These are phyloP conservation scores for Pyrus pyrifolia DNA, from an alignment of 306 rosid genomes.

Conservation along the genomic window DNA sequence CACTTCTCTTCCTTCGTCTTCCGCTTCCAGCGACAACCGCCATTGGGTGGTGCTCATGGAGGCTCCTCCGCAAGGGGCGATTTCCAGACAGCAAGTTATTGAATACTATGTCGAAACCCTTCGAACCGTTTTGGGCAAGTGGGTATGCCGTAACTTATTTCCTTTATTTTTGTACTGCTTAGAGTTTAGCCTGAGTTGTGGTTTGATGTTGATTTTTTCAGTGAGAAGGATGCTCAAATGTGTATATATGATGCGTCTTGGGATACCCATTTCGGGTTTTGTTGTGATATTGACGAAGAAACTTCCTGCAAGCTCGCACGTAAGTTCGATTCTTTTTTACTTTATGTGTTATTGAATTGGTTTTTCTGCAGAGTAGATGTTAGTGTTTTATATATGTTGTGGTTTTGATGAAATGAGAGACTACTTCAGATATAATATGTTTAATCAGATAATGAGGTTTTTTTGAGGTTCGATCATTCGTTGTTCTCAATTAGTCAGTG, in stretches of 20 bases:
- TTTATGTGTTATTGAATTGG: background rate
- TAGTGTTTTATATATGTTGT: background rate
- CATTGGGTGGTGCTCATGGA: constrained; percentile 74
- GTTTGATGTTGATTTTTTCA: constrained; percentile 25
- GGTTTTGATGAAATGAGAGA: background rate
- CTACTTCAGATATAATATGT: background rate
- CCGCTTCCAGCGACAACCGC: constrained; percentile 37
- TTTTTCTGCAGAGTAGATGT: background rate
- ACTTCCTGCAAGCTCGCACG: constrained; percentile 53
- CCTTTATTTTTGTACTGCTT: background rate
- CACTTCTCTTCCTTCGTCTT: constrained; percentile 25
- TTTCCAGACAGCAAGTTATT: constrained; percentile 42
- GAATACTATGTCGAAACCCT: constrained; percentile 54
- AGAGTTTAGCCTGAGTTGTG: constrained; percentile 6
- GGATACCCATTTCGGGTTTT: constrained; percentile 55
- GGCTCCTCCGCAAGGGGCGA: constrained; percentile 37
- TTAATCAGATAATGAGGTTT: background rate
- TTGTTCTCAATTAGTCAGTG: background rate
- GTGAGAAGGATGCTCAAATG: constrained; percentile 80
- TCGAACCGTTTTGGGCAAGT: constrained; percentile 58
- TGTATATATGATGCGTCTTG: constrained; percentile 74
- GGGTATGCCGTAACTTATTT: constrained; percentile 3
- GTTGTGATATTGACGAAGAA: constrained; percentile 69
- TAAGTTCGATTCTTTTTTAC: constrained; percentile 14
- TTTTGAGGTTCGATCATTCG: background rate